phyloP scores from a whole-genome alignment of 805 yeast genomes.

The Saturnispora gosingensis region DNA sequence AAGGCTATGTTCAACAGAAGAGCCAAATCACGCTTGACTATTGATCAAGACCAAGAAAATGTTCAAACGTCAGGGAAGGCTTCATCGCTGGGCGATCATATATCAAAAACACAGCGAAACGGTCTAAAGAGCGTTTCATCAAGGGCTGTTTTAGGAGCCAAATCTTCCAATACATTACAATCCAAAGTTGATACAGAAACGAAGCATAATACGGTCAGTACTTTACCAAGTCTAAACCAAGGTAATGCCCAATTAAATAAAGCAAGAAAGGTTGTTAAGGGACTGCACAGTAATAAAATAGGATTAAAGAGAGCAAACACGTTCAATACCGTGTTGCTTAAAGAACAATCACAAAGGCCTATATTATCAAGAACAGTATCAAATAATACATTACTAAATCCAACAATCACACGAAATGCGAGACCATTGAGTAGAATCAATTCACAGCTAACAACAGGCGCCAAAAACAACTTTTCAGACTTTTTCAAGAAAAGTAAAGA shows the following conservation, averaged over 20 bases:
- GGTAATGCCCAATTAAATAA: not conserved
- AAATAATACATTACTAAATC: not conserved
- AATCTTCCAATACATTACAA: not conserved
- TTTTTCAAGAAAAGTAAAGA: constrained; percentile 10
- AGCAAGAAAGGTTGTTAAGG: not conserved
- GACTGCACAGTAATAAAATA: not conserved
- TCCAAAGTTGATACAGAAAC: not conserved
- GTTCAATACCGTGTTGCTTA: not conserved
- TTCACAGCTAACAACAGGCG: constrained; percentile 9
- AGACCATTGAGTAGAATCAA: constrained; percentile 2
- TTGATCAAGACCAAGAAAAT: not conserved
- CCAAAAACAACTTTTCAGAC: constrained; percentile 8
- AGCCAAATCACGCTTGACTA: not conserved
- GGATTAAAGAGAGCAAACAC: constrained; percentile 1
- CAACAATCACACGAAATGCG: not conserved
- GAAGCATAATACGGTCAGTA: not conserved
- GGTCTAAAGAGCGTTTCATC: not conserved
- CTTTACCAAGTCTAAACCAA: not conserved
- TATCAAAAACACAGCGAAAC: not conserved
- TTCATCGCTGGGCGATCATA: not conserved
- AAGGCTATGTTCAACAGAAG: not conserved
- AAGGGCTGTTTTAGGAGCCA: not conserved
- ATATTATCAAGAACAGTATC: not conserved
- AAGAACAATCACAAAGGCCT: not conserved
- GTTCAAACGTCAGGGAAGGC: not conserved